A percentile compares a stretch with the other conserved stretches of the same genome.
phyloP scores from a whole-genome alignment of 768 basidiomycete genomes.

The Boletus eberwhitei region DNA sequence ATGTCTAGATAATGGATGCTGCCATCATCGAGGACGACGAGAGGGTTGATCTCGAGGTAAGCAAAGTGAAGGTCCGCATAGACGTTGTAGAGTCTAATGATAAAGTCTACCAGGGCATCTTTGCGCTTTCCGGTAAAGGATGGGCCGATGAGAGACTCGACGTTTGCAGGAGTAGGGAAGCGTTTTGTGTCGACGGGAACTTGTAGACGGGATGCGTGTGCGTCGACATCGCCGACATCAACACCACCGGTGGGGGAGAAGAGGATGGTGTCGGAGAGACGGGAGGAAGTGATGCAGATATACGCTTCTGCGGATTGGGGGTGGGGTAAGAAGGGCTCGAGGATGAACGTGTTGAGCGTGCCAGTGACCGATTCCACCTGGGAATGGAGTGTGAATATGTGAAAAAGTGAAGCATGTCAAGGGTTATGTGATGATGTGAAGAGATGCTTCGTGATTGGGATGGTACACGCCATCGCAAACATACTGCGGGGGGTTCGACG shows the following conservation, averaged over 20 bases:
- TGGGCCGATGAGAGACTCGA: constrained; percentile 71
- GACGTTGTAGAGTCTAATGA: constrained; percentile 91
- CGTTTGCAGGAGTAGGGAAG: constrained; percentile 80
- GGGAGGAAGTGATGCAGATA: constrained; percentile 94
- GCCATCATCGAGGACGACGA: constrained; percentile 82
- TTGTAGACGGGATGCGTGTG: constrained; percentile 89
- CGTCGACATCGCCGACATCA: constrained; percentile 97
- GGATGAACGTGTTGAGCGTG: constrained; percentile 94
- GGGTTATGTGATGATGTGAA: constrained; percentile 26
- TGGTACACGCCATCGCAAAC: background rate
- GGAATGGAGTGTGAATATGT: constrained; percentile 12
- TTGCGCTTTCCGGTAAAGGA: constrained; percentile 84
- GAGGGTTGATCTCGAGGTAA: constrained; percentile 99
- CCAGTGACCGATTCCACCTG: constrained; percentile 94
- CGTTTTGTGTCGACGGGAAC: constrained; percentile 60
- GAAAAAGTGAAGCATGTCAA: background rate
- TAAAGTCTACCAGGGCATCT: constrained; percentile 91
- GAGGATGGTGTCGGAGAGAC: constrained; percentile 93
- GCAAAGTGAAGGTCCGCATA: constrained; percentile 99
- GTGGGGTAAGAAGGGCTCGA: constrained; percentile 98
- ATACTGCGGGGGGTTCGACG: constrained; percentile 1
- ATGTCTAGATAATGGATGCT: constrained; percentile 96
- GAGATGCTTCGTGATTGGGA: constrained; percentile 12
- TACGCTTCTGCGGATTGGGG: constrained; percentile 94
- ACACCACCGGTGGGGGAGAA: constrained; percentile 99